Percentiles rank a stretch among this genome's conserved stretches.
phyloP scores from a whole-genome alignment of 148 eudicot species.

The Camellia granthamiana region DNA sequence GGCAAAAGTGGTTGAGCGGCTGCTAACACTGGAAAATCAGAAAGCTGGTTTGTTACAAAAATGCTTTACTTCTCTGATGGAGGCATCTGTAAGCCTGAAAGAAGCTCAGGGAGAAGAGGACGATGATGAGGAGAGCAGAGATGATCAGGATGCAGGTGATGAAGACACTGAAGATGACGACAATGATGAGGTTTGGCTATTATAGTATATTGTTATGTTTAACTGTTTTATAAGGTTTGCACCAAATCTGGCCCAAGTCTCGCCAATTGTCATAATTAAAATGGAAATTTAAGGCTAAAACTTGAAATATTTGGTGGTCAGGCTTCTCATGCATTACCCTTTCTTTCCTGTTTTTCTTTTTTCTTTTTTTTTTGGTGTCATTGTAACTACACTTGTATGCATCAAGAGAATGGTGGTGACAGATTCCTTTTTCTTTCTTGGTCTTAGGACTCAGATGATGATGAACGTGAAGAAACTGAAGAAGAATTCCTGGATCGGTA shows the following conservation, averaged over 20 bases:
- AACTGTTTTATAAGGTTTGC: not conserved
- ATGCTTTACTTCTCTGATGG: constrained; percentile 57
- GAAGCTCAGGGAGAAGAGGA: constrained; percentile 48
- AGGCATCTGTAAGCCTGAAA: constrained; percentile 50
- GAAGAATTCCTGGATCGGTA: constrained; percentile 75
- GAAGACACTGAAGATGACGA: constrained; percentile 36
- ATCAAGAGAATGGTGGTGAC: not conserved
- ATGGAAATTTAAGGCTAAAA: not conserved
- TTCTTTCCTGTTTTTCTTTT: too few relatives aligned
- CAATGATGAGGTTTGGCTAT: constrained; percentile 45
- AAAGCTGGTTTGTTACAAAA: constrained; percentile 36
- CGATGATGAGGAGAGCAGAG: constrained; percentile 41
- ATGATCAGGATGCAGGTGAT: constrained; percentile 34
- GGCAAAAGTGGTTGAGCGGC: constrained; percentile 56
- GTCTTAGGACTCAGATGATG: constrained; percentile 67
- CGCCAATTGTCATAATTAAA: not conserved
- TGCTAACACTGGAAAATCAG: constrained; percentile 34
- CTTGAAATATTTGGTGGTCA: not conserved
- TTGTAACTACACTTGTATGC: constrained; percentile 7
- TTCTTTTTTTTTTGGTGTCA: not conserved
- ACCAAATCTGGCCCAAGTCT: not conserved
- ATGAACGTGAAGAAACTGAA: constrained; percentile 73
- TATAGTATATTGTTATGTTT: not conserved
- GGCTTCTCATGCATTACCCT: not conserved
- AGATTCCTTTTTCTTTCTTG: constrained; percentile 10